Evolutionary conservation across 768 basidiomycete genomes (phyloP).

Genomic region (Gymnopilus junonius): DNA sequence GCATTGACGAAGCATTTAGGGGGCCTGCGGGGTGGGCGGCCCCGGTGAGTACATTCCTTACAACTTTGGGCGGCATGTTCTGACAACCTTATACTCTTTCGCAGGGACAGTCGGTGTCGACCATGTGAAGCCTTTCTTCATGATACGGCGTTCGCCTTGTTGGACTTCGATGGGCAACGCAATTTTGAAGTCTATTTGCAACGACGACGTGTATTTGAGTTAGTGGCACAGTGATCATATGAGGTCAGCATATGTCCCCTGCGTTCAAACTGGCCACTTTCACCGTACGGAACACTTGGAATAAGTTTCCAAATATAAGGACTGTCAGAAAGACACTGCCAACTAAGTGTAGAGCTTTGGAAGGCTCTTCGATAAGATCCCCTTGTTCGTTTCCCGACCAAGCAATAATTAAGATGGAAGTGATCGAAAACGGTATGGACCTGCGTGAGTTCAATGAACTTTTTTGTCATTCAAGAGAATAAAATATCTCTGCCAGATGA

Average conservation of each 20-base stretch:
- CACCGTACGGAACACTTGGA: not conserved
- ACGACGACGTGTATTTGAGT: too few relatives aligned
- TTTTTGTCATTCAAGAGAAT: not conserved
- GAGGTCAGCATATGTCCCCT: not conserved
- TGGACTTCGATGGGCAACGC: too few relatives aligned
- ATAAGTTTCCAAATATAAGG: not conserved
- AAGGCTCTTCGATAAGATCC: not conserved
- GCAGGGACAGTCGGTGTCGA: too few relatives aligned
- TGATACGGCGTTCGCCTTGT: too few relatives aligned
- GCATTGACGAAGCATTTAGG: not conserved
- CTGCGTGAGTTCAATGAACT: not conserved
- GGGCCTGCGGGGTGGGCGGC: conserved; percentile 6
- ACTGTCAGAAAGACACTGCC: not conserved
- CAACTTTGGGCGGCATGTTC: not conserved
- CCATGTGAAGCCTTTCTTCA: too few relatives aligned
- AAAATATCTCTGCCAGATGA: not conserved
- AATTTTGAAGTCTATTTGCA: too few relatives aligned
- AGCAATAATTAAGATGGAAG: not conserved
- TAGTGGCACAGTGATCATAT: too few relatives aligned
- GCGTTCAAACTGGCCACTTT: not conserved
- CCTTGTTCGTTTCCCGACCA: not conserved
- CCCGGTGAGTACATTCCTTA: conserved; percentile 12
- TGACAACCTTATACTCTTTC: conserved; percentile 2
- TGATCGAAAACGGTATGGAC: not conserved
- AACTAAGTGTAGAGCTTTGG: not conserved